Evolutionary conservation across 345 rosid genomes (phyloP), one percentile per base, ranked within the genome.

Genomic region (Lepidium sativum): DNA sequence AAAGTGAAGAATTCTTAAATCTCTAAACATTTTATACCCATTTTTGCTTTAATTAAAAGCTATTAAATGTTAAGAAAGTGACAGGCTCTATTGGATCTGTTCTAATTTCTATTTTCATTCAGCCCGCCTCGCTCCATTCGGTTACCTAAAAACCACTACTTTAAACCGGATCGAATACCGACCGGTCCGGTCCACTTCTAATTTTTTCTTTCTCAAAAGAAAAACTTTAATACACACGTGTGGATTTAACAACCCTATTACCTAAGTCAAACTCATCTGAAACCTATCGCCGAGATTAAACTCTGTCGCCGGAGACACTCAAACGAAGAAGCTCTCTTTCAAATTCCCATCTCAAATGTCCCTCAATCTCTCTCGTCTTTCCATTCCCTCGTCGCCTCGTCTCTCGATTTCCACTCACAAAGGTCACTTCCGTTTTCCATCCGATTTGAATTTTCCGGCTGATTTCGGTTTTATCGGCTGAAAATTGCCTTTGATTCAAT

Each of bases 311-410:
- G 63, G 49, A 23, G 63, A 41, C 10, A 56, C 32, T 48, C 16
- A 23, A 27, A 11, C 13, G 14, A 20, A 47, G 6, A 50, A 20
- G 3, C 55, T 29, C n/a, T 47, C 2, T 1, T 47, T 11, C 6
- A 54, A 57, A n/a, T 33, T 16, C 14, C 2, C 11, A 13, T 5
- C 31, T 21, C 43, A 49, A n/a, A 72, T 73, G 73, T 73, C 69
- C 9, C 15, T 73, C 33, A 41, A 40, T 67, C 48, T 60, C 8
- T 60, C 73, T 67, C 64, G 63, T 54, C 47, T 61, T 38, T 61
- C 73, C 21, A 43, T 73, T 33, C 21, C 49, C 4, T 67, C 77
- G 2, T 41, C 33, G 9, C 63, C 73, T 21, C 59, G 73, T 54
- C 68, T 60, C 64, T 73, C 68, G 2, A 31, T 67, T 20, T 20